Evolutionary conservation across 352 stramenopile species (phyloP).

Genomic region (Globisporangium emineosum): DNA sequence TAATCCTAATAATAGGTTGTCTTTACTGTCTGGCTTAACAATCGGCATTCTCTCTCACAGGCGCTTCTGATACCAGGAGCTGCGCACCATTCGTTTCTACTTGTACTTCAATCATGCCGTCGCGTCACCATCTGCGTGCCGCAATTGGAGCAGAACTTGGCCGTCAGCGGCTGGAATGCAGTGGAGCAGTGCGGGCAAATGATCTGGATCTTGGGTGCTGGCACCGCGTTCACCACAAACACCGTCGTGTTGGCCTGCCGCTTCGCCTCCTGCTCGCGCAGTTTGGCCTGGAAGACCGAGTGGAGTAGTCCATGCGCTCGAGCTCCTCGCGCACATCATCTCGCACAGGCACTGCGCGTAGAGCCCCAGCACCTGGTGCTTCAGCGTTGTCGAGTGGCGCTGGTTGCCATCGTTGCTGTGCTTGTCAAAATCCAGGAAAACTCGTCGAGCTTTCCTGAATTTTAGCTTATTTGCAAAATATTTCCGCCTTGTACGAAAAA

Average conservation of each 20-base stretch:
- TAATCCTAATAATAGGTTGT: neutral
- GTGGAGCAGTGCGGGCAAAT: conserved; percentile 41
- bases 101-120: neutral
- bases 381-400: no score
- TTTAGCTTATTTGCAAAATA: no score
- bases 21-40: neutral
- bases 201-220: conserved; percentile 6
- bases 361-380: no score
- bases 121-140: conserved; percentile 27
- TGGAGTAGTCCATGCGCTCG: conserved; percentile 86
- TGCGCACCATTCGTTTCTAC: neutral
- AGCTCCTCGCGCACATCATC: conserved; percentile 77
- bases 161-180: conserved; percentile 39
- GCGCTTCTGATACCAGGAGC: no score
- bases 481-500: no score
- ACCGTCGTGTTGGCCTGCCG: conserved; percentile 6
- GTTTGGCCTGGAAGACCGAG: conserved; percentile 69
- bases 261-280: conserved; percentile 25
- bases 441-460: no score
- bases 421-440: no score
- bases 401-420: no score
- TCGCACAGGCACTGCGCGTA: no score
- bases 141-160: conserved; percentile 78
- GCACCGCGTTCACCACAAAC: neutral
- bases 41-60: neutral